Percentiles rank a stretch among this genome's conserved stretches.
Conservation (phyloP, 169 alveolate genomes). For the Fabrea salina region DNA sequence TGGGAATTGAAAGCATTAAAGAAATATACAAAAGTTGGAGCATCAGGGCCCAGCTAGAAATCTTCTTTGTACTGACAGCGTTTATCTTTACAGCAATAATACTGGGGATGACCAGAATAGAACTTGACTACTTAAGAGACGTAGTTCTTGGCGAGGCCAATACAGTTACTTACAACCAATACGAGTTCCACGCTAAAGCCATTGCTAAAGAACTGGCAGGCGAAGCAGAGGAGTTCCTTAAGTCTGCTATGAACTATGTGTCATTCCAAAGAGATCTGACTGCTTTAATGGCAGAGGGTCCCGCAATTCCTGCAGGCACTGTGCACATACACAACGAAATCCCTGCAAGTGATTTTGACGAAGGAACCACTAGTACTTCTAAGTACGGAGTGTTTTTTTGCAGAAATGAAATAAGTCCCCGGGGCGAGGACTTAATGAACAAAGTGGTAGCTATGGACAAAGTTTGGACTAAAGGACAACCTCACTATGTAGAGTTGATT, state of each 20-base stretch:
- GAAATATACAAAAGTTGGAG: conserved; percentile 5
- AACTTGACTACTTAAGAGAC: conserved; percentile 8
- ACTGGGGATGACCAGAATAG: not conserved
- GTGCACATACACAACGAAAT: not conserved
- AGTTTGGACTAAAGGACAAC: not conserved
- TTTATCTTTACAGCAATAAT: not conserved
- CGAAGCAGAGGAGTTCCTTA: not conserved
- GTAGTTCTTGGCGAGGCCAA: not conserved
- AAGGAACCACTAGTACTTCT: not conserved
- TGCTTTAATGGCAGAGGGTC: not conserved
- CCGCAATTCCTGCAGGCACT: not conserved
- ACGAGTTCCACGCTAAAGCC: not conserved
- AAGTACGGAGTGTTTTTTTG: not conserved
- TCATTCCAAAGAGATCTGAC: not conserved
- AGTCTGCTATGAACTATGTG: not conserved
- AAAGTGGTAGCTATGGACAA: not conserved
- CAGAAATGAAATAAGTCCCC: not conserved
- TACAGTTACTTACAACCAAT: not conserved
- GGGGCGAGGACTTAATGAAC: not conserved
- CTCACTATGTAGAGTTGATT: not conserved
- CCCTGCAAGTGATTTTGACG: not conserved
- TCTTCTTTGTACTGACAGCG: not conserved
- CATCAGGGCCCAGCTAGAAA: conserved; percentile 7
- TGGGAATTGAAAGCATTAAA: no score
- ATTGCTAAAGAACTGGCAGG: not conserved